Evolutionary conservation across 1,284 basidiomycete genomes (phyloP), one percentile per base, ranked within the genome.

Genomic region (Ustilago trichophora): DNA sequence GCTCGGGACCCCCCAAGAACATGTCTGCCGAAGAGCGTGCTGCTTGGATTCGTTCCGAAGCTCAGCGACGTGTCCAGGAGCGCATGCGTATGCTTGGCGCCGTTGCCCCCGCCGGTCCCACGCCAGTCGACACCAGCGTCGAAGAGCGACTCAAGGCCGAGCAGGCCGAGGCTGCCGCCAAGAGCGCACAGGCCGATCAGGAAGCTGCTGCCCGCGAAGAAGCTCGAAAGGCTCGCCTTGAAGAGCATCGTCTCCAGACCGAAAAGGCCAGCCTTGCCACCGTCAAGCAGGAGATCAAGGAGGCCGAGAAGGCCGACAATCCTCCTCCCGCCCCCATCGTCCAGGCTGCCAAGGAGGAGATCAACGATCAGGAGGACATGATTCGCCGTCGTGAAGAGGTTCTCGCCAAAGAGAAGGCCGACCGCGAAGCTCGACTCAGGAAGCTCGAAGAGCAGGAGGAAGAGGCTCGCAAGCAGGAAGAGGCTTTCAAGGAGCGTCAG

Each of bases 21-120:
- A 92, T 97, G 90, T 89, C 91, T 0, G 84, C 89, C 0, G 92
- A 90, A 68, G 91, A 98, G 78, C 88, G 92, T 10, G 85, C 87
- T 50, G 92, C 91, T 0, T 93, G 86, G 78, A 87, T 91, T 67
- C 88, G 88, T 16, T 88, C 88, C 3, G 89, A 96, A 80, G 95
- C 93, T 1, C 89, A 91, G 76, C 87, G 88, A 18, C 87, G 91
- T 37, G 88, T 97, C 31, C 88, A 92, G 73, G 93, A 90, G 36
- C 90, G 95, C 26, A 93, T 92, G 86, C 87, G 88, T 34, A 90
- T 90, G 9, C 86, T 98, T 3, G 95, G 96, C 13, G 85, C 90
- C 3, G 84, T 86, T 1, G 78, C 75, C 6, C 65, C 73, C 7
- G 83, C 88, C n/a, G 45, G 41, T 24, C 56, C 70, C 26, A 47